These are phyloP conservation scores for Pulveroboletus sp. DNA, from an alignment of 768 basidiomycete species.

Conservation along the genomic window DNA sequence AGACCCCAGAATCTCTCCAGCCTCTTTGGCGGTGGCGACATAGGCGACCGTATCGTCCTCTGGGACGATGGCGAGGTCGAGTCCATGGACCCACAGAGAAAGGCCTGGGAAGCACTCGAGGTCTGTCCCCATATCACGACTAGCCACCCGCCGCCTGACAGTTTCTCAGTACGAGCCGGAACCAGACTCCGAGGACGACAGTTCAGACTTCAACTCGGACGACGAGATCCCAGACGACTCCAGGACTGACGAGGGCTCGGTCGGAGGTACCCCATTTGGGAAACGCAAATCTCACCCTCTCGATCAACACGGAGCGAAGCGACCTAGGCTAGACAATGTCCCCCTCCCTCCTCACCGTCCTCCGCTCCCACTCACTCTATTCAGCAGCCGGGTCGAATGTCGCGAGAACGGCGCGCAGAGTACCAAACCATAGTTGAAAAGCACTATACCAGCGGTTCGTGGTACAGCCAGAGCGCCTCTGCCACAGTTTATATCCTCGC, in stretches of 20 bases:
- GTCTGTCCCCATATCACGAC: slow-evolving; percentile 41
- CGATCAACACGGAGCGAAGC: slow-evolving; percentile 46
- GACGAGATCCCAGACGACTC: slow-evolving; percentile 42
- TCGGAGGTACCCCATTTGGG: slow-evolving; percentile 35
- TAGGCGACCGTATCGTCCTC: slow-evolving; percentile 70
- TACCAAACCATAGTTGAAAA: slow-evolving; percentile 66
- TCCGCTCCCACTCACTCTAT: background rate
- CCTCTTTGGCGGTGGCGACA: slow-evolving; percentile 69
- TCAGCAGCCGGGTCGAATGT: slow-evolving; percentile 54
- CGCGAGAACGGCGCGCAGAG: slow-evolving; percentile 64
- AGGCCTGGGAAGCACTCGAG: slow-evolving; percentile 81
- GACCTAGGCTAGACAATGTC: slow-evolving; percentile 53
- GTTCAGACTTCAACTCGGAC: slow-evolving; percentile 43
- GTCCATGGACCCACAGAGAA: slow-evolving; percentile 62
- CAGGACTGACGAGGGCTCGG: slow-evolving; percentile 39
- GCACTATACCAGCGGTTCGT: slow-evolving; percentile 82
- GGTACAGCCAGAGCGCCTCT: slow-evolving; percentile 85
- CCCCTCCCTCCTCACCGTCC: slow-evolving; percentile 5
- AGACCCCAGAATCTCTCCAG: slow-evolving; percentile 87
- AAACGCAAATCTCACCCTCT: slow-evolving; percentile 49
- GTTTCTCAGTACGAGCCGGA: slow-evolving; percentile 69
- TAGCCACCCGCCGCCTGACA: slow-evolving; percentile 5
- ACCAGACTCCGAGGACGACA: slow-evolving; percentile 58
- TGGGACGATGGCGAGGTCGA: slow-evolving; percentile 92
- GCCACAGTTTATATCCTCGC: slow-evolving; percentile 88